These are phyloP conservation scores for Actinomortierella ambigua DNA, from an alignment of 371 early-diverging fungal genomes.

Conservation along the genomic window DNA sequence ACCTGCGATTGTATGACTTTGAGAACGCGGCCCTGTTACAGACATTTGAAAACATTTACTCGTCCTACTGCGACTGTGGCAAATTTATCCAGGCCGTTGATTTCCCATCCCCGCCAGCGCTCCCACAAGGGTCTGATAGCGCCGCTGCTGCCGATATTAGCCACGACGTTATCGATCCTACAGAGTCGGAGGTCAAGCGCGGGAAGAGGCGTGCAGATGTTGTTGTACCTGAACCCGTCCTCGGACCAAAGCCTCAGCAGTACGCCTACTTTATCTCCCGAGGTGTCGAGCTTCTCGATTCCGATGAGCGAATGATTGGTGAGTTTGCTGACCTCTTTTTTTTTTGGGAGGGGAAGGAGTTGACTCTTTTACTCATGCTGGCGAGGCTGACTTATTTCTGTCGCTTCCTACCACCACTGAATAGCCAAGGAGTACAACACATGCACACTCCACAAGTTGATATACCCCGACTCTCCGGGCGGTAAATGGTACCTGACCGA, in stretches of 20 bases:
- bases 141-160: slow-evolving; percentile 33
- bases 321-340: slow-evolving; percentile 43
- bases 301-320: slow-evolving; percentile 79
- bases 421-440: slow-evolving; percentile 82
- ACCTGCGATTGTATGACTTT: slow-evolving; percentile 87
- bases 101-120: slow-evolving; percentile 45
- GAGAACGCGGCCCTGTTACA: slow-evolving; percentile 77
- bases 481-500: slow-evolving; percentile 73
- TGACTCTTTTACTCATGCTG: not conserved
- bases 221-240: slow-evolving; percentile 8
- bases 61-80: slow-evolving; percentile 90
- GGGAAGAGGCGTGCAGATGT: slow-evolving; percentile 30
- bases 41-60: slow-evolving; percentile 80
- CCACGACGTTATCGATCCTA: slow-evolving; percentile 6
- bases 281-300: slow-evolving; percentile 89
- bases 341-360: not conserved
- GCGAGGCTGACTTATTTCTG: not conserved
- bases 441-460: slow-evolving; percentile 78
- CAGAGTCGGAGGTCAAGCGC: slow-evolving; percentile 21
- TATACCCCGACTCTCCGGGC: slow-evolving; percentile 72
- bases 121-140: slow-evolving; percentile 16
- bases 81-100: slow-evolving; percentile 79
- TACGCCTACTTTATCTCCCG: slow-evolving; percentile 83
- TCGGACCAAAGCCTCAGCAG: slow-evolving; percentile 35
- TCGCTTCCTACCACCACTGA: not conserved